Percentiles rank a stretch among this genome's conserved stretches.
phyloP scores from a whole-genome alignment of 148 eudicot species.

The Linanthus parryae region DNA sequence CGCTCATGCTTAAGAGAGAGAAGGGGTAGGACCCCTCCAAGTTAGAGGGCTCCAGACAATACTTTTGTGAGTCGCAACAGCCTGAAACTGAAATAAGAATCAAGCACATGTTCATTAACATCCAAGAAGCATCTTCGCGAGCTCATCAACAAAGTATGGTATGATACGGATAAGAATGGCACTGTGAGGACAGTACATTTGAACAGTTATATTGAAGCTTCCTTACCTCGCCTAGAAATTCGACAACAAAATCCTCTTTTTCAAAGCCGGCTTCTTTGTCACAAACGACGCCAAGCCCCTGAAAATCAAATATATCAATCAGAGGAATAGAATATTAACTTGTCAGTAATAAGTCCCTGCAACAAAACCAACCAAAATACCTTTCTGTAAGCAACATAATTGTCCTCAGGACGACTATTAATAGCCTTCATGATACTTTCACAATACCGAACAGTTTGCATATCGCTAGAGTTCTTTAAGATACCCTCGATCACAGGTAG shows the following conservation, averaged over 20 bases:
- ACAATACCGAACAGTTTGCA: constrained; percentile 47
- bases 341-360: not conserved
- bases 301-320: constrained; percentile 14
- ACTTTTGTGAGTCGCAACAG: too few relatives aligned
- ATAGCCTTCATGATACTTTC: constrained; percentile 66
- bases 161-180: too few relatives aligned
- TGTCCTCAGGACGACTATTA: constrained; percentile 72
- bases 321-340: not conserved
- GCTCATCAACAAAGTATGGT: too few relatives aligned
- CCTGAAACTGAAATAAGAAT: too few relatives aligned
- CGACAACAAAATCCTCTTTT: constrained; percentile 90
- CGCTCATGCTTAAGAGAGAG: too few relatives aligned
- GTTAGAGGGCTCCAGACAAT: too few relatives aligned
- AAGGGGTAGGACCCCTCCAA: too few relatives aligned
- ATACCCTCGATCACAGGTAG: constrained; percentile 74
- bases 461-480: constrained; percentile 39
- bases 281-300: constrained; percentile 99
- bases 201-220: too few relatives aligned
- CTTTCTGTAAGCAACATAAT: constrained; percentile 95
- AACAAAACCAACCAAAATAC: constrained; percentile 21
- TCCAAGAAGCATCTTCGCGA: too few relatives aligned
- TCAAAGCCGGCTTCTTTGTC: constrained; percentile 89
- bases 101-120: too few relatives aligned
- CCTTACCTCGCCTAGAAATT: constrained; percentile 90
- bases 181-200: too few relatives aligned